phyloP scores from a whole-genome alignment of 202 grass and related monocot species.

The Panicum virgatum region DNA sequence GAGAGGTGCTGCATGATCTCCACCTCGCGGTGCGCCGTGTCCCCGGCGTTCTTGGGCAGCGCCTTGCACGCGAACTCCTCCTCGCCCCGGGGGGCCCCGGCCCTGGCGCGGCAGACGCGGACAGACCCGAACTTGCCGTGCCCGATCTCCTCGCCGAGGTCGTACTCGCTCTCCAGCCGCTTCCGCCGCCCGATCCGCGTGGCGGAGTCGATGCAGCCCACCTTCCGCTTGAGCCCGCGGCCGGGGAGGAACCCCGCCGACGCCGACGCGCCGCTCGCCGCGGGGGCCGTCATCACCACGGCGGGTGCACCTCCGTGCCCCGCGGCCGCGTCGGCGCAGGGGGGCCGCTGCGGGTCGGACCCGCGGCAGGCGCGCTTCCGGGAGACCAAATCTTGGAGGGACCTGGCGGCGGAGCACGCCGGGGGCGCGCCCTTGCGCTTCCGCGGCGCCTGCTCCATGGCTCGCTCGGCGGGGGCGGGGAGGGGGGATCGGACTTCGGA shows the following conservation, averaged over 20 bases:
- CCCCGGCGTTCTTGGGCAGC: constrained; percentile 55
- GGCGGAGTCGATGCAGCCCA: constrained; percentile 53
- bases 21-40: constrained; percentile 64
- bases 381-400: constrained; percentile 26
- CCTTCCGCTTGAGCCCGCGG: constrained; percentile 60
- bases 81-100: neutral
- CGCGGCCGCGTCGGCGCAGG: neutral
- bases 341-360: neutral
- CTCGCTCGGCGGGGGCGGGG: neutral
- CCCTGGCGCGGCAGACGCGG: constrained; percentile 54
- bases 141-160: constrained; percentile 56
- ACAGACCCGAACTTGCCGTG: constrained; percentile 68
- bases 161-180: constrained; percentile 63
- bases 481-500: neutral
- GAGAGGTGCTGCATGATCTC: constrained; percentile 85
- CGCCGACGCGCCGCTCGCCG: constrained; percentile 32
- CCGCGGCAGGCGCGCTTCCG: constrained; percentile 39
- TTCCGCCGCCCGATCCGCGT: constrained; percentile 61
- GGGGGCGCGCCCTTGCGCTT: constrained; percentile 50
- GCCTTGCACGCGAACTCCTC: constrained; percentile 63
- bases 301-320: neutral
- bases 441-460: constrained; percentile 40
- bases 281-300: constrained; percentile 42
- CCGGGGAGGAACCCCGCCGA: constrained; percentile 5
- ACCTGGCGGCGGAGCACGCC: constrained; percentile 32